Evolutionary conservation across 345 rosid genomes (phyloP).

Genomic region (Firmiana major): DNA sequence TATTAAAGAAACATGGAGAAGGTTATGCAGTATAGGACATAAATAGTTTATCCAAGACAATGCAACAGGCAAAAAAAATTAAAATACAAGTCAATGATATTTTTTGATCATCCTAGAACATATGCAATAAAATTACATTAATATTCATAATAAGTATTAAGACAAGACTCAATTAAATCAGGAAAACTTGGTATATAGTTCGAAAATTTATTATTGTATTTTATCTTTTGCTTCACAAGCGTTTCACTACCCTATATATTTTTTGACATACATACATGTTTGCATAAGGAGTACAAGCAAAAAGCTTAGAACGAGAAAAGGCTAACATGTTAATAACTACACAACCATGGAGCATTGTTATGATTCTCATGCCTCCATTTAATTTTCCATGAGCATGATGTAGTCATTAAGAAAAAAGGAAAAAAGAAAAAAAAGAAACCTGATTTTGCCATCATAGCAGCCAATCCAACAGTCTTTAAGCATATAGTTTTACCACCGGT

Average conservation of each 20-base stretch:
- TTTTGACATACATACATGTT: background rate
- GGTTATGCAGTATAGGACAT: background rate
- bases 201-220: background rate
- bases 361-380: background rate
- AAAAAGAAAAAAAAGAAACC: conserved; percentile 36
- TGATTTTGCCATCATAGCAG: conserved; percentile 94
- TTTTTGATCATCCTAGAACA: background rate
- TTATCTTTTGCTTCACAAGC: conserved; percentile 1
- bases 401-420: background rate
- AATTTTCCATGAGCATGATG: background rate
- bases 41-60: background rate
- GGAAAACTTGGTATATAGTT: background rate
- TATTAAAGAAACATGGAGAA: conserved; percentile 5
- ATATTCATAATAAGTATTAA: background rate
- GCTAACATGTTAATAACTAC: background rate
- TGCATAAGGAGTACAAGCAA: background rate
- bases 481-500: conserved; percentile 95
- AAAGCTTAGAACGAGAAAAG: background rate
- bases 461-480: conserved; percentile 91
- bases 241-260: background rate
- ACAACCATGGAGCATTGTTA: background rate
- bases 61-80: background rate
- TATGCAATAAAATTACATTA: background rate
- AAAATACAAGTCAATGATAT: background rate
- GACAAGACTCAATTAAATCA: background rate